Base-by-base conservation (phyloP, 2,329 filamentous ascomycete genomes). In the Xylaria sp. region DNA sequence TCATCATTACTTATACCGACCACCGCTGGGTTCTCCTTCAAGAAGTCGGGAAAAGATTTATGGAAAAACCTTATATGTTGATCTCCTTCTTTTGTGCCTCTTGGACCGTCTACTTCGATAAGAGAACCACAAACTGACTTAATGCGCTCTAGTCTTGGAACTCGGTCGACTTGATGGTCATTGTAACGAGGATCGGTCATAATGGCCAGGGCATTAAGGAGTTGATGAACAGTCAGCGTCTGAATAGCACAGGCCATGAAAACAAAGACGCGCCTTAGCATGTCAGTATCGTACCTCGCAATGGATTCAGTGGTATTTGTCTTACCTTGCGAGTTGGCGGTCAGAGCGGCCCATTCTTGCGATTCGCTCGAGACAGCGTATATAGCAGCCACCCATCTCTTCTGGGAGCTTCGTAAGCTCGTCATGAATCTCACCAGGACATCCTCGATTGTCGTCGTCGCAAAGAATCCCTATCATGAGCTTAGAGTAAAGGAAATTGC, bases 301-400 rank as follows among this genome's bases (percentile, higher is more conserved):
- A n/a, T n/a, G n/a, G n/a, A n/a, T n/a, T n/a, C n/a, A n/a, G n/a
- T n/a, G n/a, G n/a, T n/a, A n/a, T n/a, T n/a, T 6, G 17, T 18
- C 44, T 38, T 38, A 46, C 44, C 44, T 46, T 22, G 44, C 44
- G n/a, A 46, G 29, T 4, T 39, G 7, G 24, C 44, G 44, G n/a
- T 46, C 26, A 22, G 29, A 20, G 11, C 20, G n/a, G 7, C 20
- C 26, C 29, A 19, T 37, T 39, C 29, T 19, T 11, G 44, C 44
- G 17, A 46, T 46, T n/a, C 29, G 37, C 24, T 37, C 26, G 20
- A 46, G 24, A 17, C 44, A 46, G 29, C 44, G 44, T 38, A 20
- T 11, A 22, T 46, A 46, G 16, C 24, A 38, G 19, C 29, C 26
- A 19, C 18, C 16, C 20, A 46, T 19, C 19, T 20, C 29, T 9